Conservation (phyloP, 768 basidiomycete genomes). For the Cyathus striatus region DNA sequence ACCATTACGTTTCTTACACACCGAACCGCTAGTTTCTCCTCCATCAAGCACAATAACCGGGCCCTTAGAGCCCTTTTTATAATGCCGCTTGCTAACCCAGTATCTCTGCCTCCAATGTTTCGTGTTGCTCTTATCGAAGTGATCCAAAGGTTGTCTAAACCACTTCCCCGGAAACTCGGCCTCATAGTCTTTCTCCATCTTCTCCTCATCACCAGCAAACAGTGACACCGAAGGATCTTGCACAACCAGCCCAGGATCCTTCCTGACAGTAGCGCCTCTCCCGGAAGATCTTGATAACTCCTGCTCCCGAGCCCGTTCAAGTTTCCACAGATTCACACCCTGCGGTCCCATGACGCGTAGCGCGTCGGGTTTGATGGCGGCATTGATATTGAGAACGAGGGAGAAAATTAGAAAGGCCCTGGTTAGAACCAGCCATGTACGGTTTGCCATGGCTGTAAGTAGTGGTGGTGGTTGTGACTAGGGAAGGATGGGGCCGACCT, state of each 20-base stretch:
- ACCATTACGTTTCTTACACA: constrained; percentile 33
- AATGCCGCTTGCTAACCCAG: constrained; percentile 86
- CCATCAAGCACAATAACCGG: constrained; percentile 92
- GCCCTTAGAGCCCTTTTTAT: constrained; percentile 60
- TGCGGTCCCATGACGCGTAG: constrained; percentile 41
- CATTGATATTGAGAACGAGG: background rate
- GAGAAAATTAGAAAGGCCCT: background rate
- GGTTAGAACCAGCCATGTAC: background rate
- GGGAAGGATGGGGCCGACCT: too few species aligned
- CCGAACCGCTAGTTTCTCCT: constrained; percentile 89
- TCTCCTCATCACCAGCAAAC: background rate
- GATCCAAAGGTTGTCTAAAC: constrained; percentile 86
- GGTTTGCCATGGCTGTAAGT: background rate
- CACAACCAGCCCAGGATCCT: constrained; percentile 8
- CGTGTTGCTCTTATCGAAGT: constrained; percentile 50
- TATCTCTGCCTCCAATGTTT: constrained; percentile 84
- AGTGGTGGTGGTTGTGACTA: too few species aligned
- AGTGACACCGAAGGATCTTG: constrained; percentile 8
- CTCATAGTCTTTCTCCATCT: constrained; percentile 1
- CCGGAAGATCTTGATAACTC: constrained; percentile 1
- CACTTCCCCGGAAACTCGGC: constrained; percentile 49
- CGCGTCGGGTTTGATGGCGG: constrained; percentile 3
- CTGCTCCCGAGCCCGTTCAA: constrained; percentile 23
- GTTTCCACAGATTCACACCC: constrained; percentile 61
- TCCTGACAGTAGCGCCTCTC: constrained; percentile 3